Conservation (phyloP, 169 alveolate species). For the Eimeria necatrix region DNA sequence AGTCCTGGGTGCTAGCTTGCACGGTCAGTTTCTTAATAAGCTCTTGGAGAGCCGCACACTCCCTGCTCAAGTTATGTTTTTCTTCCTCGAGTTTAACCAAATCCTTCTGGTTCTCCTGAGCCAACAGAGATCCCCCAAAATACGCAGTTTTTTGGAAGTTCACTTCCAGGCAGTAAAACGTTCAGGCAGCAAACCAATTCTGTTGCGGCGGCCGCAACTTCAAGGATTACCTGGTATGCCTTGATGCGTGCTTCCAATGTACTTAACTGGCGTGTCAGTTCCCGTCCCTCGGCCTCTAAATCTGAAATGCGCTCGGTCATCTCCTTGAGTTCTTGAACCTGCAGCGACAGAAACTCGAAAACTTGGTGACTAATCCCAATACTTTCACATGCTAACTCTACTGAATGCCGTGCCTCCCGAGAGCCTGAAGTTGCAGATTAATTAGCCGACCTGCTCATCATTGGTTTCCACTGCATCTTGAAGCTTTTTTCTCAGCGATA, state of each 20-base stretch:
- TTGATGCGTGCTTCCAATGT: conserved; percentile 60
- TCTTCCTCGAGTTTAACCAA: conserved; percentile 51
- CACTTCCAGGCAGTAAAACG: too few species aligned
- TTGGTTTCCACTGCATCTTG: conserved; percentile 77
- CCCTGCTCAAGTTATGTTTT: neutral
- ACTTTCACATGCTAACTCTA: too few species aligned
- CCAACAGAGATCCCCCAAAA: neutral
- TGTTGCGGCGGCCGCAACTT: neutral
- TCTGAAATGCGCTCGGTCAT: conserved; percentile 76
- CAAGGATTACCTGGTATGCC: conserved; percentile 45
- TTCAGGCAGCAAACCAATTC: neutral
- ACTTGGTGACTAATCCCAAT: too few species aligned
- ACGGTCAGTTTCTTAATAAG: conserved; percentile 34
- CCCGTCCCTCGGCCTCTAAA: conserved; percentile 73
- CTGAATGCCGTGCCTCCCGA: too few species aligned
- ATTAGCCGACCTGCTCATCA: conserved; percentile 67
- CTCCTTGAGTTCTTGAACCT: conserved; percentile 79
- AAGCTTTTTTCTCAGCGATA: conserved; percentile 62
- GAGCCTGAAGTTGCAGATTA: neutral
- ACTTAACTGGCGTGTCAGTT: conserved; percentile 57
- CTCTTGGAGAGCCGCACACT: conserved; percentile 59
- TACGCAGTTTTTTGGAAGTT: too few species aligned
- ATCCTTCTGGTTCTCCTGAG: conserved; percentile 53
- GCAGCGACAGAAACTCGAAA: neutral
- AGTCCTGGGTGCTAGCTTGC: conserved; percentile 60